Evolutionary conservation across 1,284 basidiomycete species (phyloP), one percentile per base, ranked within the genome.

Genomic region (Inonotus obliquus): DNA sequence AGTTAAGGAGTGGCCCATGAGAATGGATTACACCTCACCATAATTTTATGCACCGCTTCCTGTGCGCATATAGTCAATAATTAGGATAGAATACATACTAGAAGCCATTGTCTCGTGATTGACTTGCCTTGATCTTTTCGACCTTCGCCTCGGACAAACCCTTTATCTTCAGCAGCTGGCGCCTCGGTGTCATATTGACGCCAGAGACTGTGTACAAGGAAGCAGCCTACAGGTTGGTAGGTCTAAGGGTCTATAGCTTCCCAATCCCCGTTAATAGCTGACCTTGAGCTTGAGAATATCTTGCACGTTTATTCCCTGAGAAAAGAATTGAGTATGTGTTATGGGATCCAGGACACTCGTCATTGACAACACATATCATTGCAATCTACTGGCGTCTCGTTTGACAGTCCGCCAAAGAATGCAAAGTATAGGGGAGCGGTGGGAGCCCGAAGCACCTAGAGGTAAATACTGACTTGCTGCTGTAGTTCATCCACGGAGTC

Each of bases 251-350:
- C n/a, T 57, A 21, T 48, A 6, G 49, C 45, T 2, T 67, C 67
- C 19, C 17, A n/a, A 49, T 49, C 25, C 17, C 7, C 4, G 19
- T 19, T n/a, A 49, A 25, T 6, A 4, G 11, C 27, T 54, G 54
- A 90, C 91, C 77, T 96, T 96, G 66, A 97, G 85, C 75, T 97
- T 97, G 61, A 89, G 73, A 61, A 97, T 96, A 71, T 97, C 94
- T 76, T 95, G 91, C 35, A 94, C 87, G 66, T 96, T 96, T 73
- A 96, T 96, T 21, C 94, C 94, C 92, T 96, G 67, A 6, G 25
- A 23, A 19, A 1, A 10, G 17, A 35, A 1, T 25, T 49, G 27
- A 49, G 47, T 58, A 38, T 41, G 37, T 49, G 3, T 19, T 44
- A 17, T n/a, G 10, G 19, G 13, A 4, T 39, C n/a, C 17, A 21